phyloP scores from a whole-genome alignment of 2,329 filamentous ascomycete genomes.

The Beauveria rudraprayagi region DNA sequence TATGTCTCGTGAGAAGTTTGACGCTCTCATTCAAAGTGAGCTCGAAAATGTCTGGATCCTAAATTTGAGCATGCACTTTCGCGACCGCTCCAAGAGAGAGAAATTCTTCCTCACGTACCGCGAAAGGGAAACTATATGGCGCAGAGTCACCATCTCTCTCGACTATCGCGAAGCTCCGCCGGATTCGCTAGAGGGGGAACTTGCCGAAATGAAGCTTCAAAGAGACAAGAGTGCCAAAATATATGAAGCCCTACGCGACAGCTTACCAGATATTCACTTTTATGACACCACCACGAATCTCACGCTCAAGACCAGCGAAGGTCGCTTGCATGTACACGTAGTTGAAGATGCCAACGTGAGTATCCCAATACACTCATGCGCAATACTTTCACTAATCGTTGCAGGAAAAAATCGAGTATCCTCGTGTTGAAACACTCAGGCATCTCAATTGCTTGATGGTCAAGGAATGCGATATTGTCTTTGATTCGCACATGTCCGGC shows the following conservation, averaged over 20 bases:
- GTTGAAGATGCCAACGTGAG: conserved; percentile 83
- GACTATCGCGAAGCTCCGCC: conserved; percentile 78
- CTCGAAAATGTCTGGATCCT: conserved; percentile 88
- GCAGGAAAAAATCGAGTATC: conserved; percentile 81
- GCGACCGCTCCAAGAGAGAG: conserved; percentile 83
- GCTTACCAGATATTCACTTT: conserved; percentile 87
- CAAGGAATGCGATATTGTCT: conserved; percentile 67
- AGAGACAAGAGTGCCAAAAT: conserved; percentile 88
- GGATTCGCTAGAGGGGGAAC: conserved; percentile 77
- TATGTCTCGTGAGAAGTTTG: conserved; percentile 46
- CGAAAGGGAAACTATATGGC: conserved; percentile 69
- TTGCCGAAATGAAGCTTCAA: conserved; percentile 71
- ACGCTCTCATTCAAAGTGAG: conserved; percentile 65
- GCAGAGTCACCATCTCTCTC: conserved; percentile 83
- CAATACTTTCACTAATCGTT: conserved; percentile 14
- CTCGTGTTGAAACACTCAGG: conserved; percentile 61
- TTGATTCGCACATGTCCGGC: conserved; percentile 89
- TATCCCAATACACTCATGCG: conserved; percentile 15
- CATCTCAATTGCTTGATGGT: conserved; percentile 61
- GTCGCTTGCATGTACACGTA: conserved; percentile 87
- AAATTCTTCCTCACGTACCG: conserved; percentile 98
- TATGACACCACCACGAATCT: conserved; percentile 94
- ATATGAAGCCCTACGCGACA: conserved; percentile 90
- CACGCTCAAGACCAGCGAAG: conserved; percentile 82
- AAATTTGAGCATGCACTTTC: conserved; percentile 97